Evolutionary conservation across 352 stramenopile genomes (phyloP).

Genomic region (Pythium rishiriense): DNA sequence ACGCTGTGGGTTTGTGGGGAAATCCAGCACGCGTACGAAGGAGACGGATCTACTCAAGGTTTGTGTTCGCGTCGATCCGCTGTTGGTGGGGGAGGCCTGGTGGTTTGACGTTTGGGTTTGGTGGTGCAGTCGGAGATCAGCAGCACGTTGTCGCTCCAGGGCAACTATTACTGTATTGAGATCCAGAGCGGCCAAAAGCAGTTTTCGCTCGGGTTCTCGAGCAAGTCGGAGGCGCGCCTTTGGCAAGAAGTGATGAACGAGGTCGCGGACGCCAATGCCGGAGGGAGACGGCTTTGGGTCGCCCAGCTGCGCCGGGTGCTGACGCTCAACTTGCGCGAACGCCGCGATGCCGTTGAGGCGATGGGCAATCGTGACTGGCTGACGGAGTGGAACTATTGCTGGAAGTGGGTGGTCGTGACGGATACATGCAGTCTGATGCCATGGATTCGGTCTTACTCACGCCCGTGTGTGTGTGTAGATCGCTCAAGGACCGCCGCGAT

Average conservation of each 20-base stretch:
- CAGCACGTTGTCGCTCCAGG: constrained; percentile 34
- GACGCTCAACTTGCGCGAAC: constrained; percentile 48
- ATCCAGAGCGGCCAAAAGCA: constrained; percentile 43
- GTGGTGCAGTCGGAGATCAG: constrained; percentile 42
- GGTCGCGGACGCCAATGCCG: constrained; percentile 72
- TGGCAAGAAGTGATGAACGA: constrained; percentile 75
- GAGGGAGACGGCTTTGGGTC: constrained; percentile 65
- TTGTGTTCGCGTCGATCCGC: not conserved
- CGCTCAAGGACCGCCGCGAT: constrained; percentile 27
- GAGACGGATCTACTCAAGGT: constrained; percentile 78
- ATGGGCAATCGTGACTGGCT: constrained; percentile 81
- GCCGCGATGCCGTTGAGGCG: constrained; percentile 44
- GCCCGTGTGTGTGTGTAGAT: constrained; percentile 36
- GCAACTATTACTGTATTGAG: constrained; percentile 66
- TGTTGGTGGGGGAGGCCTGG: not conserved
- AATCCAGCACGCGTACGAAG: constrained; percentile 48
- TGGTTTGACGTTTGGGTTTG: no score
- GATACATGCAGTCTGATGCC: not conserved
- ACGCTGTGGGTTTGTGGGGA: not conserved
- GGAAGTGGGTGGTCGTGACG: constrained; percentile 13
- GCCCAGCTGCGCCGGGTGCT: constrained; percentile 54
- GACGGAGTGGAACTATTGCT: constrained; percentile 79
- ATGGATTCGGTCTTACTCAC: no score
- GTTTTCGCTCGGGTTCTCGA: constrained; percentile 55
- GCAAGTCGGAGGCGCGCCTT: constrained; percentile 37